Evolutionary conservation across 2,329 filamentous ascomycete genomes (phyloP).

Genomic region (Apiospora kogelbergensis): DNA sequence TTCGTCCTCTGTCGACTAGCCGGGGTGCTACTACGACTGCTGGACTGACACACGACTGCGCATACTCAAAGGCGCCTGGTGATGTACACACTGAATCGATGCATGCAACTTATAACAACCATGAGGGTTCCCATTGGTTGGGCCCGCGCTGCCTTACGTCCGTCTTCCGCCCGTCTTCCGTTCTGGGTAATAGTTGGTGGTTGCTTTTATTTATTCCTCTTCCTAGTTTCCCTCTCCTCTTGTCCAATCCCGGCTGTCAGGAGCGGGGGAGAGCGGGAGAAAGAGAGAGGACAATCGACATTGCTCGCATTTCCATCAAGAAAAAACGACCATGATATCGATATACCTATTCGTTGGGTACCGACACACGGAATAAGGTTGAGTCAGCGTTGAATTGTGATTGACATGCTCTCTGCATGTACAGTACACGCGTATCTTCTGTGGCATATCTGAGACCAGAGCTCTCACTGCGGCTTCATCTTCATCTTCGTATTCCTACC

Average conservation of each 20-base stretch:
- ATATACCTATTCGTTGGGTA: slow-evolving; percentile 1
- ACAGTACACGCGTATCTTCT: background rate
- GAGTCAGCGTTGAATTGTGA: slow-evolving; percentile 1
- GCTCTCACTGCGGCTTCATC: background rate
- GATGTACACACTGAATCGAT: background rate
- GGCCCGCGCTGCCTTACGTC: background rate
- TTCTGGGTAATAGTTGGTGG: background rate
- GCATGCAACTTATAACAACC: background rate
- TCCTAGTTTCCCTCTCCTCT: background rate
- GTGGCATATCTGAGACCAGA: background rate
- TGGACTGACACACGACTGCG: background rate
- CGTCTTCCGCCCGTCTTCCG: background rate
- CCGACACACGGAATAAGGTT: slow-evolving; percentile 2
- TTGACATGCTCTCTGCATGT: background rate
- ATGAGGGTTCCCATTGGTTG: background rate
- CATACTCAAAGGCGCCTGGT: background rate
- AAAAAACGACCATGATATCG: background rate
- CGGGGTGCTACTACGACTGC: background rate
- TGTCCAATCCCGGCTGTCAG: no score
- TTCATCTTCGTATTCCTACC: no score
- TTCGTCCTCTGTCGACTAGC: background rate
- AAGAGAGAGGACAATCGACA: background rate
- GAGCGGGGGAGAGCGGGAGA: background rate
- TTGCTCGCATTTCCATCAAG: background rate
- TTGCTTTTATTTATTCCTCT: background rate